These are phyloP conservation scores for Quercus phellos DNA, from an alignment of 331 rosid genomes.

Conservation along the genomic window DNA sequence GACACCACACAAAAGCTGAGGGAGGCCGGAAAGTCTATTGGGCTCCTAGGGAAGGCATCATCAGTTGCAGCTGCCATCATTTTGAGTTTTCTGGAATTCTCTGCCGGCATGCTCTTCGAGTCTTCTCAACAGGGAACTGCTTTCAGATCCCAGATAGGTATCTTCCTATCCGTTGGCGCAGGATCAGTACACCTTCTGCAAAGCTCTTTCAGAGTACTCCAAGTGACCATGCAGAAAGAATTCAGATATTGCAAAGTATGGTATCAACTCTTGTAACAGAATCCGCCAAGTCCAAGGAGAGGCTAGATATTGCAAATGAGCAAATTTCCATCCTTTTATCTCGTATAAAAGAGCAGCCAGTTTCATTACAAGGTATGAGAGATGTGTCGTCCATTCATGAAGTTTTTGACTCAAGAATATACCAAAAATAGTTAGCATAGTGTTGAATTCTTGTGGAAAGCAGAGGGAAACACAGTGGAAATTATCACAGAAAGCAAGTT, in stretches of 20 bases:
- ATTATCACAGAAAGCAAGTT: constrained; percentile 16
- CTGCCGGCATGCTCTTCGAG: constrained; percentile 88
- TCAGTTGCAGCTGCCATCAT: constrained; percentile 91
- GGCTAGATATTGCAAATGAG: constrained; percentile 76
- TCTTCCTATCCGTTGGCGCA: constrained; percentile 88
- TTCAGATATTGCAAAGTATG: constrained; percentile 65
- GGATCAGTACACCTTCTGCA: constrained; percentile 59
- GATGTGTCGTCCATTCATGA: constrained; percentile 51
- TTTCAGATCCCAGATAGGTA: constrained; percentile 92
- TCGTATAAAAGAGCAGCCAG: constrained; percentile 71
- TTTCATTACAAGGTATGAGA: constrained; percentile 57
- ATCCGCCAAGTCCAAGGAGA: constrained; percentile 82
- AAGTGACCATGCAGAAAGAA: constrained; percentile 66
- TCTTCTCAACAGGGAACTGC: constrained; percentile 89
- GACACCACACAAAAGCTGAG: constrained; percentile 91
- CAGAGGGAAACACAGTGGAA: constrained; percentile 1
- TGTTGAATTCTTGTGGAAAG: constrained; percentile 11
- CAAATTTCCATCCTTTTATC: constrained; percentile 70
- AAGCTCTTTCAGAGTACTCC: constrained; percentile 52
- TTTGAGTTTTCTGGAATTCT: constrained; percentile 95
- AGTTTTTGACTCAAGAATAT: constrained; percentile 28
- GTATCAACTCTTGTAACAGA: constrained; percentile 76
- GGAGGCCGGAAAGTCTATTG: constrained; percentile 85
- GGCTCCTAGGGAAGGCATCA: constrained; percentile 77
- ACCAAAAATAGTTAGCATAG: constrained; percentile 2